Evolutionary conservation across 805 yeast species (phyloP).

Genomic region (Zygosaccharomyces siamensis): DNA sequence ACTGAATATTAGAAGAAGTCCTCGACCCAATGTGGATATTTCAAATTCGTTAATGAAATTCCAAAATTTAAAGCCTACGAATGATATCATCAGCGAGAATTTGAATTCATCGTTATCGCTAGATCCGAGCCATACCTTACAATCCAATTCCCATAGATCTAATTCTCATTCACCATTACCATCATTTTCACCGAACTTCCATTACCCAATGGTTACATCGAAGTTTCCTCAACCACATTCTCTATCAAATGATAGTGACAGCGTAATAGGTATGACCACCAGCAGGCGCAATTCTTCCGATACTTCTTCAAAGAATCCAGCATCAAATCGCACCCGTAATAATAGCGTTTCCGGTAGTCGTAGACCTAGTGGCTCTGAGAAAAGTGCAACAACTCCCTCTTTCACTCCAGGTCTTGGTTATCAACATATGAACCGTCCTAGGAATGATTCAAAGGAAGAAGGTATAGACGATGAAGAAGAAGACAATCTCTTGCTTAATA

Average conservation of each 20-base stretch:
- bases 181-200: conserved; percentile 26
- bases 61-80: conserved; percentile 48
- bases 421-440: not conserved
- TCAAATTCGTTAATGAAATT: conserved; percentile 48
- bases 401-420: not conserved
- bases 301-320: not conserved
- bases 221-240: conserved; percentile 25
- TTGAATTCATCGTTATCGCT: conserved; percentile 46
- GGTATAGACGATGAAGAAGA: conserved; percentile 17
- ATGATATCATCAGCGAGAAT: conserved; percentile 53
- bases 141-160: conserved; percentile 20
- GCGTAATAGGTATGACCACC: conserved; percentile 4
- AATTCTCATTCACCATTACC: conserved; percentile 36
- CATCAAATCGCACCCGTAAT: conserved; percentile 8
- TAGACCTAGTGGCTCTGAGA: conserved; percentile 9
- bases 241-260: conserved; percentile 7
- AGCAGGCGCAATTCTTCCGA: conserved; percentile 19
- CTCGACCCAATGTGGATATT: conserved; percentile 19
- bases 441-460: not conserved
- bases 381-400: conserved; percentile 5
- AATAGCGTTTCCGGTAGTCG: conserved; percentile 11
- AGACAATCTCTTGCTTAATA: conserved; percentile 20
- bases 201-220: conserved; percentile 30
- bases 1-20: conserved; percentile 33
- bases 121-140: conserved; percentile 18